A percentile compares a stretch with the other conserved stretches of the same genome.
These are phyloP conservation scores for Calonectria ilicicola DNA, from an alignment of 2,329 filamentous ascomycete species.

Conservation along the genomic window DNA sequence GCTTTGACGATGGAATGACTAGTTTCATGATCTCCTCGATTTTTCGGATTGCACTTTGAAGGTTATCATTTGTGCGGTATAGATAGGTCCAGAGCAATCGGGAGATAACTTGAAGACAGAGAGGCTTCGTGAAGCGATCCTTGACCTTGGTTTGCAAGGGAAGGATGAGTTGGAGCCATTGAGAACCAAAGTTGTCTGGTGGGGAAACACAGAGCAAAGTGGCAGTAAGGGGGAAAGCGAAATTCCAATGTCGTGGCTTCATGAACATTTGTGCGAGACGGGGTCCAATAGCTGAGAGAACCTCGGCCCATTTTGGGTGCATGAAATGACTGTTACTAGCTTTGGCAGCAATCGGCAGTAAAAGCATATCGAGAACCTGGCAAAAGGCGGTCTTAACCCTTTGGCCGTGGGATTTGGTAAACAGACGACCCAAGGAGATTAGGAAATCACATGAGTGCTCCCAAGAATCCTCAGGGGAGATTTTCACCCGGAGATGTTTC, in stretches of 20 bases:
- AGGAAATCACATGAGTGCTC: slow-evolving; percentile 91
- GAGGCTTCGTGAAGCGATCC: slow-evolving; percentile 81
- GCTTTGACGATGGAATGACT: slow-evolving; percentile 83
- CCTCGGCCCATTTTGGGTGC: slow-evolving; percentile 87
- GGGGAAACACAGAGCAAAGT: slow-evolving; percentile 90
- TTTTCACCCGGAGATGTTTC: slow-evolving; percentile 86
- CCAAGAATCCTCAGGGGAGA: slow-evolving; percentile 81
- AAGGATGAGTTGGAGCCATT: slow-evolving; percentile 87
- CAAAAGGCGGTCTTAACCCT: slow-evolving; percentile 95
- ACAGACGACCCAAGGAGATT: slow-evolving; percentile 82
- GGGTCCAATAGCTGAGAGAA: slow-evolving; percentile 82
- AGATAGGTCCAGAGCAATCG: slow-evolving; percentile 95
- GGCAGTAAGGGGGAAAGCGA: slow-evolving; percentile 88
- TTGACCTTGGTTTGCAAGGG: slow-evolving; percentile 85
- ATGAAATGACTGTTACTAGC: slow-evolving; percentile 81
- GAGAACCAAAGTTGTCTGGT: slow-evolving; percentile 82
- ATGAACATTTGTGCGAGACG: slow-evolving; percentile 86
- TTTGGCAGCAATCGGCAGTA: slow-evolving; percentile 88
- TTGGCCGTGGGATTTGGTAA: slow-evolving; percentile 86
- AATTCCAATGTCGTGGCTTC: slow-evolving; percentile 92
- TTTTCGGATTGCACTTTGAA: slow-evolving; percentile 77
- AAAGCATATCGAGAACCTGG: slow-evolving; percentile 86
- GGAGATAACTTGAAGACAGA: slow-evolving; percentile 90
- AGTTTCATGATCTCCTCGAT: slow-evolving; percentile 91
- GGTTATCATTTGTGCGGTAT: slow-evolving; percentile 82